Evolutionary conservation across 2,329 filamentous ascomycete genomes (phyloP).

Genomic region (Exophiala bonariae): DNA sequence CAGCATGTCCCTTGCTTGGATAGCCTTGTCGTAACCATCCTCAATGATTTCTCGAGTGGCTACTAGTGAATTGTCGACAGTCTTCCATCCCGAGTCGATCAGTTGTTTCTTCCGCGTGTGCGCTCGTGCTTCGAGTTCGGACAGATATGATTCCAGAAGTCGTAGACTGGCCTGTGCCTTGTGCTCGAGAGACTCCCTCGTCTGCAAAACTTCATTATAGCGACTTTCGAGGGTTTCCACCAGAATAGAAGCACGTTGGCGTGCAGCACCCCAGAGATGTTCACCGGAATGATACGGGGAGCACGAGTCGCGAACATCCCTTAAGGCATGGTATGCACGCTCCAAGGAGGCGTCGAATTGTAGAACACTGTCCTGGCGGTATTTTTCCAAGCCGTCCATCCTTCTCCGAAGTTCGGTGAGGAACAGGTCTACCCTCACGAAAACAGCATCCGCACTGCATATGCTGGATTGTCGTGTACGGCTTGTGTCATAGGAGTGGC

Average conservation of each 20-base stretch:
- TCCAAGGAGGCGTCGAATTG: constrained; percentile 81
- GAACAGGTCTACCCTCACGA: constrained; percentile 48
- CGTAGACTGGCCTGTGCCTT: constrained; percentile 87
- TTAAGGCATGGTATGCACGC: constrained; percentile 80
- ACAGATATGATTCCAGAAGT: constrained; percentile 79
- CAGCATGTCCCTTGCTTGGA: constrained; percentile 75
- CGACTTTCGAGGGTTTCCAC: constrained; percentile 87
- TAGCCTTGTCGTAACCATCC: constrained; percentile 79
- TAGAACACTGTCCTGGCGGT: constrained; percentile 77
- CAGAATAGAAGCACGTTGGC: constrained; percentile 79
- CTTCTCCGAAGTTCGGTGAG: constrained; percentile 81
- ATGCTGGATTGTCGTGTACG: constrained; percentile 43
- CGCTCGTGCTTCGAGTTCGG: constrained; percentile 80
- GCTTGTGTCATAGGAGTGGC: constrained; percentile 46
- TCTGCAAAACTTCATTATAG: constrained; percentile 82
- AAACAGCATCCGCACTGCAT: constrained; percentile 47
- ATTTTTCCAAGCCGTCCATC: constrained; percentile 84
- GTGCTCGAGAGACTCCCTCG: constrained; percentile 84
- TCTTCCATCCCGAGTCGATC: constrained; percentile 75
- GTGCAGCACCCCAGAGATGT: constrained; percentile 76
- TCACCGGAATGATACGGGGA: constrained; percentile 81
- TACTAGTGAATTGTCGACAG: constrained; percentile 76
- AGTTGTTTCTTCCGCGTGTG: constrained; percentile 77
- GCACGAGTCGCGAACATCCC: constrained; percentile 83
- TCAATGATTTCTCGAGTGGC: constrained; percentile 75